These are phyloP conservation scores for Gossypium raimondii DNA, from an alignment of 345 rosid species.

Conservation along the genomic window DNA sequence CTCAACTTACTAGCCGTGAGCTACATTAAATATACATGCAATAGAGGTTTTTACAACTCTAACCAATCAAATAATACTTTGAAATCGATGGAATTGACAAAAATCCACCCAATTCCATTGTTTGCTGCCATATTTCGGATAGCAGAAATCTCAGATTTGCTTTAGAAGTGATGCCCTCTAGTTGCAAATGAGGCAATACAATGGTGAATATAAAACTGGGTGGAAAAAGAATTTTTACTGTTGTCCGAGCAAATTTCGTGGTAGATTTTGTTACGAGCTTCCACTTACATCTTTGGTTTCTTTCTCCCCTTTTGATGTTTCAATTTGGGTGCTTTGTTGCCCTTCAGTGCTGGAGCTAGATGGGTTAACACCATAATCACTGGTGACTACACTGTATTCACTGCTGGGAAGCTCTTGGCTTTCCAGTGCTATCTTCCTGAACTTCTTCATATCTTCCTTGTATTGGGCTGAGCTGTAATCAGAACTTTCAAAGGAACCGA, in stretches of 20 bases:
- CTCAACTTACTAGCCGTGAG: not conserved
- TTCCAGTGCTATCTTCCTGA: slow-evolving; percentile 65
- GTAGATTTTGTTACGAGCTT: slow-evolving; percentile 12
- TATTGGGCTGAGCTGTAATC: slow-evolving; percentile 64
- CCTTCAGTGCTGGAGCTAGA: slow-evolving; percentile 67
- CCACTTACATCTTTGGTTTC: slow-evolving; percentile 10
- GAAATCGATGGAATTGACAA: not conserved
- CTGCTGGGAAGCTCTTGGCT: slow-evolving; percentile 51
- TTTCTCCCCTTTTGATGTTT: slow-evolving; percentile 28
- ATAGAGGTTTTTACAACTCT: not conserved
- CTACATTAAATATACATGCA: not conserved
- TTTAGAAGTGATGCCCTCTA: not conserved
- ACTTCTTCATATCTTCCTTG: slow-evolving; percentile 61
- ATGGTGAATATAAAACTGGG: not conserved
- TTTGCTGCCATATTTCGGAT: not conserved
- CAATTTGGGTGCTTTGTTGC: slow-evolving; percentile 37
- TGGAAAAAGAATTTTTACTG: not conserved
- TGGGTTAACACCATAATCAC: slow-evolving; percentile 44
- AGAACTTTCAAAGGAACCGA: slow-evolving; percentile 46
- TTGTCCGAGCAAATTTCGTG: not conserved
- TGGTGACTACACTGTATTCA: slow-evolving; percentile 49
- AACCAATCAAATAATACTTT: not conserved
- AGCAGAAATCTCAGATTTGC: not conserved
- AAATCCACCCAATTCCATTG: slow-evolving; percentile 4
- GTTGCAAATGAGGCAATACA: not conserved